Base-by-base conservation (phyloP, 2,329 filamentous ascomycete genomes). In the Furcasterigmium furcatum region DNA sequence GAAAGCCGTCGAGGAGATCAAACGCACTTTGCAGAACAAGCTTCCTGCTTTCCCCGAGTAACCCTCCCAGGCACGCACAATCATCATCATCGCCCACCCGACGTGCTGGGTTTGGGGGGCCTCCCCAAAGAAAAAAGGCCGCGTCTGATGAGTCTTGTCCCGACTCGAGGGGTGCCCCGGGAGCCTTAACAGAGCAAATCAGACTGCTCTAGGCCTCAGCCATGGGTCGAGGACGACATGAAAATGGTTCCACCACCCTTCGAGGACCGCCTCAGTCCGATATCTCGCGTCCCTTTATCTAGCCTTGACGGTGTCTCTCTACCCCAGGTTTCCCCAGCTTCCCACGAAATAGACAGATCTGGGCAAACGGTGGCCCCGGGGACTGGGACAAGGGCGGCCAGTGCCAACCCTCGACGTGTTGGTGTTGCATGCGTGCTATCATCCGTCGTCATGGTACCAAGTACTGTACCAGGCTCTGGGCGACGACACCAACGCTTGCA, bases 141-240 rank as follows among this genome's bases (percentile, higher is more conserved):
- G 24, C 24, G 24, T 27, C 24, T 27, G 24, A 7, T 27, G 24
- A 7, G 32, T 10, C 32, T 35, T 32, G 29, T 32, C 29, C 16
- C 29, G 29, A n/a, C n/a, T 27, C 12, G 7, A 27, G 24, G 24
- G 24, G 7, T 7, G 24, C 24, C 24, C 24, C n/a, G n/a, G 12
- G 24, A 27, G 7, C 12, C 24, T 27, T 12, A 40, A 40, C 5
- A 14, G 14, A 14, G 38, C 38, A 29, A 16, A 18, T 19, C n/a
- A 21, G 22, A 27, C 18, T 16, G 40, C 40, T 42, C 40, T 30
- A 42, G 40, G 19, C 40, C 29, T 25, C 29, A 42, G 40, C 40
- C 29, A 22, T 42, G 40, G 40, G 40, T 42, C 40, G 40, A 42
- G 27, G 12, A 34, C 18, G 12, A 20, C n/a, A 19, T 9, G 29